phyloP scores from a whole-genome alignment of 2,329 filamentous ascomycete species.

The Teratosphaeria viscida region DNA sequence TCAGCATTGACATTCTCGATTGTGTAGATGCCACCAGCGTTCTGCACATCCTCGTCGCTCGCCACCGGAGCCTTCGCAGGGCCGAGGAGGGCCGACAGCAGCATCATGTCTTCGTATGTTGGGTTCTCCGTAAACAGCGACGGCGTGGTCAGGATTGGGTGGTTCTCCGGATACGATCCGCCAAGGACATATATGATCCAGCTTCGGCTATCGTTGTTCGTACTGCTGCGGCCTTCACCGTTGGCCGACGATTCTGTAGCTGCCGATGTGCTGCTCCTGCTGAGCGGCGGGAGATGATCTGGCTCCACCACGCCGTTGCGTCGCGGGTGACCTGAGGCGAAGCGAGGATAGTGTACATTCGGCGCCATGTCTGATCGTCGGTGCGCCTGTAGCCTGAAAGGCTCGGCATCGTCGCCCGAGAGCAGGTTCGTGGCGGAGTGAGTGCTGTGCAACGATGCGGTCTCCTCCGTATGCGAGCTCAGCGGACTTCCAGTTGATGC shows the following conservation, averaged over 20 bases:
- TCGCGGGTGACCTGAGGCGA: constrained; percentile 51
- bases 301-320: constrained; percentile 54
- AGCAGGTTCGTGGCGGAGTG: constrained; percentile 23
- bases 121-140: constrained; percentile 61
- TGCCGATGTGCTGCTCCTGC: constrained; percentile 18
- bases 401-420: constrained; percentile 12
- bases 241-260: constrained; percentile 20
- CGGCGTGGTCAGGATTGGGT: constrained; percentile 58
- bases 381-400: constrained; percentile 15
- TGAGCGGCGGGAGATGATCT: constrained; percentile 43
- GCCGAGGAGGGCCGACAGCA: constrained; percentile 55
- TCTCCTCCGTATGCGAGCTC: constrained; percentile 24
- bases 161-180: constrained; percentile 59
- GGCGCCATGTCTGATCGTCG: constrained; percentile 25
- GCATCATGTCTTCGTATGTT: constrained; percentile 63
- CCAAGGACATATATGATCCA: constrained; percentile 66
- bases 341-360: constrained; percentile 37
- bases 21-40: constrained; percentile 50
- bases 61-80: constrained; percentile 60
- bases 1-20: constrained; percentile 29
- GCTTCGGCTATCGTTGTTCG: constrained; percentile 44
- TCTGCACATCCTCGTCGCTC: constrained; percentile 51
- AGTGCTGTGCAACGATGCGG: constrained; percentile 21
- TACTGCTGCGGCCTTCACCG: constrained; percentile 23
- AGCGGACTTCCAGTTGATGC: constrained; percentile 19